A percentile compares a stretch with the other conserved stretches of the same genome.
phyloP scores from a whole-genome alignment of 139 green algal genomes.

The Mychonastes homosphaera region DNA sequence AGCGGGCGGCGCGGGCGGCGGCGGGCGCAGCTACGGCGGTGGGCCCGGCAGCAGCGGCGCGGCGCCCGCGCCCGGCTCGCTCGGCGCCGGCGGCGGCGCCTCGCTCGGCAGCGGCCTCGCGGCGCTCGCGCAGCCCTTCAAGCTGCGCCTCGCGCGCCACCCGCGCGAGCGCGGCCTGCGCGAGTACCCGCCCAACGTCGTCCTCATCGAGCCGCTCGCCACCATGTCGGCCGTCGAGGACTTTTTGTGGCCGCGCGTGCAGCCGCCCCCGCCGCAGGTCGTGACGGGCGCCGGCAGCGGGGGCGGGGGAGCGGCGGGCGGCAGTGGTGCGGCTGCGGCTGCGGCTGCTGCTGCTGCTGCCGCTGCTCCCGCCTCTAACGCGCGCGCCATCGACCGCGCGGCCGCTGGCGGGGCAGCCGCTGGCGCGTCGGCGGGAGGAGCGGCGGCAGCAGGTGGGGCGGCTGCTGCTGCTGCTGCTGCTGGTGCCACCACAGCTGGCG shows the following conservation, averaged over 20 bases:
- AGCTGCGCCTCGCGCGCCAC: constrained; percentile 69
- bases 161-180: constrained; percentile 30
- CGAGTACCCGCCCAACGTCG: constrained; percentile 80
- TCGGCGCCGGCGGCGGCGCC: constrained; percentile 85
- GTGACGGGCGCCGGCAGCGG: not conserved
- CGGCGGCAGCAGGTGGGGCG: not conserved
- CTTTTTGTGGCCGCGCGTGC: constrained; percentile 82
- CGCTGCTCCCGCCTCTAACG: not conserved
- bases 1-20: constrained; percentile 8
- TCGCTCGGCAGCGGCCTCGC: constrained; percentile 59
- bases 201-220: constrained; percentile 92
- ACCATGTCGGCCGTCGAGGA: constrained; percentile 89
- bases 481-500: not conserved
- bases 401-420: not conserved
- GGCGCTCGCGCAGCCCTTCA: constrained; percentile 80
- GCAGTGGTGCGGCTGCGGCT: not conserved
- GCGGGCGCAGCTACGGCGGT: constrained; percentile 12
- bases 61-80: constrained; percentile 60
- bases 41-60: constrained; percentile 36
- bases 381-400: no score
- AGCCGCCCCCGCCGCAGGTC: constrained; percentile 1
- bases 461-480: constrained; percentile 6
- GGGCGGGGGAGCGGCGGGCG: not conserved
- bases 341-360: constrained; percentile 7
- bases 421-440: not conserved